Conservation (phyloP, 768 basidiomycete species). For the Agaricus subrufescens region DNA sequence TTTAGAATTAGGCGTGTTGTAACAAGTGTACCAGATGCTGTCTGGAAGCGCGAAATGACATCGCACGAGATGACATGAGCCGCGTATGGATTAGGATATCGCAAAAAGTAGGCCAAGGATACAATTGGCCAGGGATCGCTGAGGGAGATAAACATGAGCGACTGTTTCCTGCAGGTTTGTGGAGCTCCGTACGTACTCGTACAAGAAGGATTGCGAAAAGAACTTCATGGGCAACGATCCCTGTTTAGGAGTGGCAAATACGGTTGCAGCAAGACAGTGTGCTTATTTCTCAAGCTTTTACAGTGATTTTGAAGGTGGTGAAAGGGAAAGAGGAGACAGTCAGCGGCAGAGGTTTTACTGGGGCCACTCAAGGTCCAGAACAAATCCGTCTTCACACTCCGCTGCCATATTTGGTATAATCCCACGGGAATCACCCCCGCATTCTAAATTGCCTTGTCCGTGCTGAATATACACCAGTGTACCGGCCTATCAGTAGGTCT, state of each 20-base stretch:
- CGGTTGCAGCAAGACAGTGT: background rate
- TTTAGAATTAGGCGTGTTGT: slow-evolving; percentile 93
- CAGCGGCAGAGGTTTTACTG: background rate
- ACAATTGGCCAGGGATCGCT: slow-evolving; percentile 95
- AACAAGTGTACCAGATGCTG: slow-evolving; percentile 67
- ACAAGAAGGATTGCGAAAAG: slow-evolving; percentile 50
- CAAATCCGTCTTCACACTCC: background rate
- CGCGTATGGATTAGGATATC: slow-evolving; percentile 95
- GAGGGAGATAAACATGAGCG: slow-evolving; percentile 14
- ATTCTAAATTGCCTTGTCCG: too few relatives aligned
- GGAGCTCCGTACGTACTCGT: slow-evolving; percentile 38
- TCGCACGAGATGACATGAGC: slow-evolving; percentile 94
- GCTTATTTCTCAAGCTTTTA: background rate
- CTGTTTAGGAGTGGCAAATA: slow-evolving; percentile 12
- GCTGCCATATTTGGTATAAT: slow-evolving; percentile 2
- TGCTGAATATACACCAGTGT: background rate
- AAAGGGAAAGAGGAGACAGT: background rate
- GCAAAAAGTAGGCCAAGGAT: slow-evolving; percentile 88
- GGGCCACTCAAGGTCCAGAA: background rate
- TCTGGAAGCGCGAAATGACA: slow-evolving; percentile 80
- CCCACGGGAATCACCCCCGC: background rate
- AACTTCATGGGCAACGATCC: slow-evolving; percentile 47
- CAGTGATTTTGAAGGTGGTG: background rate
- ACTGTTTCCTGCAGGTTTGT: background rate
- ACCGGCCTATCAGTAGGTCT: slow-evolving; percentile 32